Evolutionary conservation across 2,329 filamentous ascomycete species (phyloP).

Genomic region (Ophiostoma fasciatum): DNA sequence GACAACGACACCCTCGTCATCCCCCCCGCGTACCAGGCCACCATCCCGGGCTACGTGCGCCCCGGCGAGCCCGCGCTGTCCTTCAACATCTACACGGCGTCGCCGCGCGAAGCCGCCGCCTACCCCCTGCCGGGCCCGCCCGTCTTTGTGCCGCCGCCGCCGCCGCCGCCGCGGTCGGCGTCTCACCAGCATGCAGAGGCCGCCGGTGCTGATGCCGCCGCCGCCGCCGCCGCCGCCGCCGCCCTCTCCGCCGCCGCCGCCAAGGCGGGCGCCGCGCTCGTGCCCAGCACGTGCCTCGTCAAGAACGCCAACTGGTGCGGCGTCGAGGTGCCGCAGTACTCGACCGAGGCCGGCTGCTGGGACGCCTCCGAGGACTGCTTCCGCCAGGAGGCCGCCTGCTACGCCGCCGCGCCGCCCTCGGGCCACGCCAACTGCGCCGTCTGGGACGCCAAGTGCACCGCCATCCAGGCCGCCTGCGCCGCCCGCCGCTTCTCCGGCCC

Average conservation of each 20-base stretch:
- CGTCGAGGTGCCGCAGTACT: slow-evolving; percentile 42
- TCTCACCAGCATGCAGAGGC: background rate
- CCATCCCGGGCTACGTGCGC: slow-evolving; percentile 52
- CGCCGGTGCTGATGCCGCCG: too few relatives aligned
- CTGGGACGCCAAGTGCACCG: slow-evolving; percentile 48
- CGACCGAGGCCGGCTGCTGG: slow-evolving; percentile 44
- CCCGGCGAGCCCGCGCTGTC: slow-evolving; percentile 37
- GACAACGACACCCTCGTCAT: slow-evolving; percentile 31
- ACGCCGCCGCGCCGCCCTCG: slow-evolving; percentile 39
- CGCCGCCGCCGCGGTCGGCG: slow-evolving; percentile 6
- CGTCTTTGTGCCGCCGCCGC: slow-evolving; percentile 29
- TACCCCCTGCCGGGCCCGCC: slow-evolving; percentile 45
- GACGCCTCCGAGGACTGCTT: slow-evolving; percentile 39
- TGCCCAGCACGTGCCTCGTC: slow-evolving; percentile 41
- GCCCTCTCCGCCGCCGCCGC: slow-evolving; percentile 17
- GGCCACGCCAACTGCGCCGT: slow-evolving; percentile 43
- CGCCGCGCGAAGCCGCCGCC: slow-evolving; percentile 31
- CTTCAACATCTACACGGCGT: slow-evolving; percentile 38
- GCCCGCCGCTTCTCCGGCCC: slow-evolving; percentile 31
- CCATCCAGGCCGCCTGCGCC: slow-evolving; percentile 29
- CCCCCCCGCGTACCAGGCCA: slow-evolving; percentile 35
- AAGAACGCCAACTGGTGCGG: slow-evolving; percentile 64
- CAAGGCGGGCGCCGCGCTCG: slow-evolving; percentile 26
- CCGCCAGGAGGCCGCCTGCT: slow-evolving; percentile 45
- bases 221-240: background rate